These are phyloP conservation scores for Paraphaeosphaeria sporulosa DNA, from an alignment of 2,329 filamentous ascomycete genomes.

Conservation along the genomic window DNA sequence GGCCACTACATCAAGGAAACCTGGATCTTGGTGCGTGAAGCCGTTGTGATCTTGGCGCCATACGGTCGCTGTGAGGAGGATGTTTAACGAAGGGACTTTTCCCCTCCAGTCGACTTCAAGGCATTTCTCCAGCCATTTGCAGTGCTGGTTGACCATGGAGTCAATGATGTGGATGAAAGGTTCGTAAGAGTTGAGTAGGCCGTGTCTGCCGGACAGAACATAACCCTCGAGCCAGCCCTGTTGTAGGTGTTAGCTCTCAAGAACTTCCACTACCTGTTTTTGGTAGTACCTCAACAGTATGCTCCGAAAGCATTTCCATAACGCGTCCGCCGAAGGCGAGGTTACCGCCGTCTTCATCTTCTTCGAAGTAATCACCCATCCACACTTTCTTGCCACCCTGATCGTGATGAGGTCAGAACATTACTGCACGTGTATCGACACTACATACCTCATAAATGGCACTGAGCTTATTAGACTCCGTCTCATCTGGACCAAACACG, in stretches of 20 bases:
- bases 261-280: constrained; percentile 16
- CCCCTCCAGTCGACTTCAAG: constrained; percentile 80
- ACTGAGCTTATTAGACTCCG: constrained; percentile 79
- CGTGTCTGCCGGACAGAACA: constrained; percentile 76
- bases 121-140: constrained; percentile 85
- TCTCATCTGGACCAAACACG: constrained; percentile 81
- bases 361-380: constrained; percentile 80
- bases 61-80: constrained; percentile 78
- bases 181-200: constrained; percentile 81
- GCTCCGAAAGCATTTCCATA: constrained; percentile 86
- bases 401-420: background rate
- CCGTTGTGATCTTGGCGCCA: constrained; percentile 87
- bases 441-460: constrained; percentile 66
- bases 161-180: constrained; percentile 85
- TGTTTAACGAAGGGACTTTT: constrained; percentile 78
- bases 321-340: constrained; percentile 72
- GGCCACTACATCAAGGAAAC: constrained; percentile 79
- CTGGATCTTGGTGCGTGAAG: constrained; percentile 82
- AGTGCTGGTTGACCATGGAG: constrained; percentile 86
- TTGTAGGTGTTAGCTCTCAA: constrained; percentile 8
- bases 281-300: constrained; percentile 70
- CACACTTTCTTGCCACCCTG: constrained; percentile 77
- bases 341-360: constrained; percentile 78
- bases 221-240: constrained; percentile 77
- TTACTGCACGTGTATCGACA: background rate